Evolutionary conservation across 2,329 filamentous ascomycete species (phyloP).

Genomic region (Fusarium sp.): DNA sequence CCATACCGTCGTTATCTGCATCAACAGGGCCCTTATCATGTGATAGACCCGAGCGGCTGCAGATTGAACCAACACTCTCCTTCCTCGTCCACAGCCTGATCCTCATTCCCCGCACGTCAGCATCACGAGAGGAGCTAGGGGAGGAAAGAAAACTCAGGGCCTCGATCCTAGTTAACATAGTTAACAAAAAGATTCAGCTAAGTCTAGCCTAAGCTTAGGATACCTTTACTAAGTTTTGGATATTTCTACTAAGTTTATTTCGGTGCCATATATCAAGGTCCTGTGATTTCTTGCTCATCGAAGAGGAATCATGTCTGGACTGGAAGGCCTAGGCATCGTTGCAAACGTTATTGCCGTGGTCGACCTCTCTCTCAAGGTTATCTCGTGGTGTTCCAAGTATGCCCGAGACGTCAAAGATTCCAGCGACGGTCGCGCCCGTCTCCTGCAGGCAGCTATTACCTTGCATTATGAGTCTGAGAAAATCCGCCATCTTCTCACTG

Average conservation of each 20-base stretch:
- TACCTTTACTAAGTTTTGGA: too few species aligned
- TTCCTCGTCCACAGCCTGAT: neutral
- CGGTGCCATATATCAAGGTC: too few species aligned
- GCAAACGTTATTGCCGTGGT: neutral
- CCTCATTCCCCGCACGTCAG: neutral
- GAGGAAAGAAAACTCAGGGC: too few species aligned
- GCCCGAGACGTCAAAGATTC: constrained; percentile 44
- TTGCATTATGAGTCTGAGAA: neutral
- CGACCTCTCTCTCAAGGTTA: neutral
- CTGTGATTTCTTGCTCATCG: too few species aligned
- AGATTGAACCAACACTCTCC: neutral
- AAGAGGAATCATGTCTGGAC: neutral
- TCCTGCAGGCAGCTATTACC: constrained; percentile 34
- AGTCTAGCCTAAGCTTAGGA: too few species aligned
- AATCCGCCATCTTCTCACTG: accelerated
- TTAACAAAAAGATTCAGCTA: too few species aligned
- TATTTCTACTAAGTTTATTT: too few species aligned
- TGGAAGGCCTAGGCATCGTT: neutral
- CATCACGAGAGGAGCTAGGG: neutral
- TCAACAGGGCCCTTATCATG: neutral
- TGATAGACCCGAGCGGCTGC: neutral
- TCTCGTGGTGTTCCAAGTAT: constrained; percentile 45
- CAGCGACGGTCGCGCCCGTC: constrained; percentile 43
- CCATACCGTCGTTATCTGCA: too few species aligned
- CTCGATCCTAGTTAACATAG: too few species aligned